Evolutionary conservation across 345 rosid species (phyloP).

Genomic region (Pelargonium nanum): DNA sequence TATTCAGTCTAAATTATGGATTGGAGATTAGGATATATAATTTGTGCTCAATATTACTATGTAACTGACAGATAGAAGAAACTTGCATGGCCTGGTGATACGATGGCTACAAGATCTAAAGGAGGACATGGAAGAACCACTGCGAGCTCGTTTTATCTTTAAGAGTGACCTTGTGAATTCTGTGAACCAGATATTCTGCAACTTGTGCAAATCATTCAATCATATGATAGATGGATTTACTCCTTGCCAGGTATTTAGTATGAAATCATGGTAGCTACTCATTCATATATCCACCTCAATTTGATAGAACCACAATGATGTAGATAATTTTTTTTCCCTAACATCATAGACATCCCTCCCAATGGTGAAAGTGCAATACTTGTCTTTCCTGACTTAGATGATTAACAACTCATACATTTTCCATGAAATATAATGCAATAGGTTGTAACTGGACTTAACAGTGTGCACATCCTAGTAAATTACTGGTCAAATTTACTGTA

Average conservation of each 20-base stretch:
- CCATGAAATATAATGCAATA: neutral
- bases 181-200: slow-evolving; percentile 58
- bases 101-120: slow-evolving; percentile 66
- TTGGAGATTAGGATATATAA: neutral
- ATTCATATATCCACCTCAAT: neutral
- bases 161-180: slow-evolving; percentile 41
- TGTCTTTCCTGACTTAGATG: neutral
- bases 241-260: slow-evolving; percentile 44
- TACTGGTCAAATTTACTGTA: too few species aligned
- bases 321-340: neutral
- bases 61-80: slow-evolving; percentile 38
- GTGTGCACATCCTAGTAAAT: too few species aligned
- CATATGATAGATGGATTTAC: slow-evolving; percentile 50
- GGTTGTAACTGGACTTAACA: neutral
- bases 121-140: slow-evolving; percentile 59
- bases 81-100: slow-evolving; percentile 57
- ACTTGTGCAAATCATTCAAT: slow-evolving; percentile 34
- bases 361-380: neutral
- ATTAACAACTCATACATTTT: neutral
- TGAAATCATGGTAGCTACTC: neutral
- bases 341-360: neutral
- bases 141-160: slow-evolving; percentile 57
- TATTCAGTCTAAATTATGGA: neutral
- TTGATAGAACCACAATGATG: neutral
- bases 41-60: neutral